Percentiles rank a stretch among this genome's conserved stretches.
phyloP scores from a whole-genome alignment of 805 yeast genomes.

The Teunomyces cretensis region DNA sequence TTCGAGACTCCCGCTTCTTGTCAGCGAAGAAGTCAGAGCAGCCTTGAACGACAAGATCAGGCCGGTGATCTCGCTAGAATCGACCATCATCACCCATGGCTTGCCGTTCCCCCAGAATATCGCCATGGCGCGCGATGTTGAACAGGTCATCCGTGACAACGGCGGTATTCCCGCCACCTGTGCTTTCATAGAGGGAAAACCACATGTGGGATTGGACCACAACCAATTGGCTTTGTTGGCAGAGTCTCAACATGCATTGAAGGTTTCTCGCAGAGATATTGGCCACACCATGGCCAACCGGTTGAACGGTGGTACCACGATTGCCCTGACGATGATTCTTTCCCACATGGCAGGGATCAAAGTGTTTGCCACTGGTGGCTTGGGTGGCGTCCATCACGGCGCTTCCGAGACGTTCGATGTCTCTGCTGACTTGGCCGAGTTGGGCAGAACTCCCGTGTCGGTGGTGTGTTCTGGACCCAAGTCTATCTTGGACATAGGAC shows the following conservation, averaged over 20 bases:
- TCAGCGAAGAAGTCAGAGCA: constrained; percentile 56
- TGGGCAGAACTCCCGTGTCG: constrained; percentile 77
- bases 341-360: constrained; percentile 73
- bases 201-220: constrained; percentile 62
- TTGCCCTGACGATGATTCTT: constrained; percentile 83
- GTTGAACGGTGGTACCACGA: constrained; percentile 85
- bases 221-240: constrained; percentile 54
- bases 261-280: constrained; percentile 80
- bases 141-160: constrained; percentile 51
- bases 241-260: constrained; percentile 32
- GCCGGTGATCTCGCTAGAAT: constrained; percentile 82
- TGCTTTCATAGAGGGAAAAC: constrained; percentile 71
- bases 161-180: constrained; percentile 86
- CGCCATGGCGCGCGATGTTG: constrained; percentile 70
- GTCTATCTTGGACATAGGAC: constrained; percentile 73
- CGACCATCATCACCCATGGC: constrained; percentile 89
- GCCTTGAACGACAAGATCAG: constrained; percentile 50
- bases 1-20: constrained; percentile 15
- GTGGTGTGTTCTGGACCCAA: constrained; percentile 95
- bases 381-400: constrained; percentile 87
- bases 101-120: constrained; percentile 78
- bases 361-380: constrained; percentile 90
- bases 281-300: constrained; percentile 64
- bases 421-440: constrained; percentile 84
- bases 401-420: constrained; percentile 76